Percentiles rank a stretch among this genome's conserved stretches.
phyloP scores from a whole-genome alignment of 2,329 filamentous ascomycete genomes.

The Xylaria sp. region DNA sequence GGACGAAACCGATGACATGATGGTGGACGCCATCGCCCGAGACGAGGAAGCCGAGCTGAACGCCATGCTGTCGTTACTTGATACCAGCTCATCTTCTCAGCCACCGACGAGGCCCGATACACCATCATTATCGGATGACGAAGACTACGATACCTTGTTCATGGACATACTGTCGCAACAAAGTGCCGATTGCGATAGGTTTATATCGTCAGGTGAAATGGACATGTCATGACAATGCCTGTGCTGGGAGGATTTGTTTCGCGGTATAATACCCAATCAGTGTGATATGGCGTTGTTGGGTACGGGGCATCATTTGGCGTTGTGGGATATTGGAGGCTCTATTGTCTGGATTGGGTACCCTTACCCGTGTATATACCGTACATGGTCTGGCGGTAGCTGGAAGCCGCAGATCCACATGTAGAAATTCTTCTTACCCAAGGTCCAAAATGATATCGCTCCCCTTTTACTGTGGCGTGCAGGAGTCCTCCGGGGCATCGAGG shows the following conservation, averaged over 20 bases:
- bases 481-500: constrained; percentile 68
- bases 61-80: constrained; percentile 62
- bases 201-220: constrained; percentile 54
- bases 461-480: constrained; percentile 68
- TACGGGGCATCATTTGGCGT: constrained; percentile 37
- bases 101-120: constrained; percentile 47
- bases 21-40: constrained; percentile 62
- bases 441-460: constrained; percentile 43
- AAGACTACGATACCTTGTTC: constrained; percentile 72
- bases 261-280: constrained; percentile 11
- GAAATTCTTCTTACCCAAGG: constrained; percentile 28
- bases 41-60: constrained; percentile 68
- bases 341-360: constrained; percentile 35
- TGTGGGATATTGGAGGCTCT: constrained; percentile 39
- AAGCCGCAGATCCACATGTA: constrained; percentile 32
- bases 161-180: constrained; percentile 68
- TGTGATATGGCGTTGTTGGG: constrained; percentile 35
- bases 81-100: constrained; percentile 40
- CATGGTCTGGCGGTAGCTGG: constrained; percentile 14
- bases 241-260: constrained; percentile 8
- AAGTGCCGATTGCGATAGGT: constrained; percentile 40
- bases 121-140: constrained; percentile 61
- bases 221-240: constrained; percentile 55
- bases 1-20: constrained; percentile 54
- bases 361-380: constrained; percentile 40